Base-by-base conservation (phyloP, 1,284 basidiomycete species). In the Mrakiaceae sp. region DNA sequence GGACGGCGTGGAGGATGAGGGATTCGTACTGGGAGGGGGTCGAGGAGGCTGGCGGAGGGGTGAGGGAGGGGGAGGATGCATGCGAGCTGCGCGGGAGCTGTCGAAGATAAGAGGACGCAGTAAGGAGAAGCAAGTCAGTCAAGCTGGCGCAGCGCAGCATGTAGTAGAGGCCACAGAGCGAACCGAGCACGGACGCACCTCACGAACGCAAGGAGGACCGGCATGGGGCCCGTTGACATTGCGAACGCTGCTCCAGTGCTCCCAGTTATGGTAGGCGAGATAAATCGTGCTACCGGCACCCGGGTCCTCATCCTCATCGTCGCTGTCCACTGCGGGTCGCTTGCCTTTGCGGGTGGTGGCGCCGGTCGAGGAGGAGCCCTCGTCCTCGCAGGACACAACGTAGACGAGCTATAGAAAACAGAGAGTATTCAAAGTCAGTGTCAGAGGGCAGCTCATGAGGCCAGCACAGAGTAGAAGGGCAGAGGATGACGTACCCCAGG, bases 401-500 rank as follows among this genome's bases (percentile, higher is more conserved):
- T 78, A 78, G 48, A 78, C 74, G 46, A 77, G 70, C 9, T 66
- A 51, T n/a, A 46, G 12, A 49, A 40, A 44, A 48, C 39, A 47
- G 7, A 42, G 47, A 14, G 0, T 1, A 6, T 8, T 47, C 49
- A 12, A 39, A 44, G 5, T 44, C 3, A 10, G 42, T 10, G 11
- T 3, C 3, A 6, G 11, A 43, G 11, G 52, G 8, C 52, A n/a
- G 14, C 9, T 27, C 42, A 11, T 54, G 10, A n/a, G 55, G 6
- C 16, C 10, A 63, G 12, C 16, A 48, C 43, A 40, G 4, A 10
- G 9, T 2, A 42, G 4, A 9, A 46, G 60, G 27, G 39, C 39
- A 40, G n/a, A 9, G 11, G 27, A 27, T 6, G 44, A 55, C 60
- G 12, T 53, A 66, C 65, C 2, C 88, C 90, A 0, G 92, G 91